Evolutionary conservation across 2,329 filamentous ascomycete species (phyloP).

Genomic region (Orbilia oligospora): DNA sequence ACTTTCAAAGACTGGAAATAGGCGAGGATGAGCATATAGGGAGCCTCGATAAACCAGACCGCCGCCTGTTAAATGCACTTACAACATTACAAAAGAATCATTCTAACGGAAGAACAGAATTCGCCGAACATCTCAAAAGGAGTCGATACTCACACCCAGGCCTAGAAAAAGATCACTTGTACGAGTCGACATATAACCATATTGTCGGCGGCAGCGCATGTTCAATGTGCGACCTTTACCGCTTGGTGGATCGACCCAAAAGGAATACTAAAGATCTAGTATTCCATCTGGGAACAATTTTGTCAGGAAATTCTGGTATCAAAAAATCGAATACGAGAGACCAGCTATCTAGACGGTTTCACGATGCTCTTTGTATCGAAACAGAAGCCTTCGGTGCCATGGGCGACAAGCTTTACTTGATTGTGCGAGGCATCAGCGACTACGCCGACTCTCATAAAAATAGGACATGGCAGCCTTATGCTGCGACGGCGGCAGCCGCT

Average conservation of each 20-base stretch:
- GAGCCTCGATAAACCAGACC: conserved; percentile 12
- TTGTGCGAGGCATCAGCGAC: conserved; percentile 62
- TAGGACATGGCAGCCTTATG: conserved; percentile 58
- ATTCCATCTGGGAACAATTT: conserved; percentile 31
- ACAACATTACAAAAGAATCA: neutral
- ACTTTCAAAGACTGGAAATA: neutral
- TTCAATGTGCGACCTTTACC: neutral
- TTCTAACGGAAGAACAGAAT: conserved; percentile 4
- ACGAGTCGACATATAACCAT: conserved; percentile 19
- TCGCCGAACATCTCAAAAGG: conserved; percentile 12
- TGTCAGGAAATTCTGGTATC: conserved; percentile 2
- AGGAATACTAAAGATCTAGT: conserved; percentile 7
- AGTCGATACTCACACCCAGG: conserved; percentile 7
- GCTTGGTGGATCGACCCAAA: conserved; percentile 7
- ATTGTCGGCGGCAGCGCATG: neutral
- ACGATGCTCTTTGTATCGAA: conserved; percentile 17
- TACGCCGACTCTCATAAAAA: conserved; percentile 62
- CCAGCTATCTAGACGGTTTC: neutral
- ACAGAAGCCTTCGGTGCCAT: conserved; percentile 7
- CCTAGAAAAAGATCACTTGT: conserved; percentile 21
- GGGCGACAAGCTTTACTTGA: neutral
- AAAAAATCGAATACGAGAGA: conserved; percentile 1
- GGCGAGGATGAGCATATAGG: neutral
- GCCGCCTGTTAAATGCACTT: conserved; percentile 8
- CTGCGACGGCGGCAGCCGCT: conserved; percentile 32